Conservation (phyloP, 2,329 filamentous ascomycete genomes). For the Coniosporium tulheliwenetii region DNA sequence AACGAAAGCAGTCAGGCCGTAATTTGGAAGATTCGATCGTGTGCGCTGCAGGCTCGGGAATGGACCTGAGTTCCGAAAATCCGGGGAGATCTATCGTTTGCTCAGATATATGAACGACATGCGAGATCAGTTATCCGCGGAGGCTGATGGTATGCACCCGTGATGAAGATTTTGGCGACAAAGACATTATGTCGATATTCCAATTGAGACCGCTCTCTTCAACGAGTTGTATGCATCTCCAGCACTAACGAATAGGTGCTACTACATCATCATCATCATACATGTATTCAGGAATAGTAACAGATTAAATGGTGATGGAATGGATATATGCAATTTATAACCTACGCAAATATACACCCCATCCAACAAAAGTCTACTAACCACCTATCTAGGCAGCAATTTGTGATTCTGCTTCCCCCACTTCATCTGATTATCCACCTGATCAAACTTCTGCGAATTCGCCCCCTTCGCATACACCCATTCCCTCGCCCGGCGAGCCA, state of each 20-base stretch:
- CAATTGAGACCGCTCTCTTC: neutral
- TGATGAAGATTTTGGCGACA: no score
- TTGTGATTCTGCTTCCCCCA: slow-evolving; percentile 5
- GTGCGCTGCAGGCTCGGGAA: no score
- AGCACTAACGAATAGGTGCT: neutral
- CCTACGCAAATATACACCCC: neutral
- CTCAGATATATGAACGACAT: no score
- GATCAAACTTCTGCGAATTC: slow-evolving; percentile 8
- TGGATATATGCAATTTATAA: neutral
- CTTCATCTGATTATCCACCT: slow-evolving; percentile 4
- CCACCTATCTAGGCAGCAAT: slow-evolving; percentile 3
- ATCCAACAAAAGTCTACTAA: slow-evolving; percentile 1
- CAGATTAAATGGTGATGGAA: neutral
- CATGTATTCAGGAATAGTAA: neutral
- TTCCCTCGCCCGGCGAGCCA: slow-evolving; percentile 6
- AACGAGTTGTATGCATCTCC: neutral
- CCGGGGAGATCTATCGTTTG: no score
- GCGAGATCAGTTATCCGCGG: no score
- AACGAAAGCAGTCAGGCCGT: no score
- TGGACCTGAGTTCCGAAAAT: no score
- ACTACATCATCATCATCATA: neutral
- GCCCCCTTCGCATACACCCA: slow-evolving; percentile 7
- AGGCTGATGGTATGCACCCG: no score
- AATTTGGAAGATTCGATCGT: no score
- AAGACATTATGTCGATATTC: neutral